These are phyloP conservation scores for Insectozyma bohioensis DNA, from an alignment of 1,139 yeast genomes.

Conservation along the genomic window DNA sequence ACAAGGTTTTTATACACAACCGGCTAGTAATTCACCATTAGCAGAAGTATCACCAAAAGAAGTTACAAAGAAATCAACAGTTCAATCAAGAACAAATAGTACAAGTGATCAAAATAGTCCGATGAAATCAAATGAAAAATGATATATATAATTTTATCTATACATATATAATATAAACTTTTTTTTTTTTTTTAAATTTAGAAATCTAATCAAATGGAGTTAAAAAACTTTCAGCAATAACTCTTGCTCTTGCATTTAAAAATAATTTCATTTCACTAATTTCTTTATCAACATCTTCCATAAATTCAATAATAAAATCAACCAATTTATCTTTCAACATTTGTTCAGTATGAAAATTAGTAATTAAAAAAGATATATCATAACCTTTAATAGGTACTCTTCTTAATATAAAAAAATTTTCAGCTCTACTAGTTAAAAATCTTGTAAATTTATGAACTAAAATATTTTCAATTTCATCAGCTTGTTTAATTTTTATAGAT, in stretches of 20 bases:
- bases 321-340: constrained; percentile 95
- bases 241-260: constrained; percentile 96
- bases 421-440: constrained; percentile 93
- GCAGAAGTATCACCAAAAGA: constrained; percentile 8
- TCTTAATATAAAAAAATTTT: constrained; percentile 86
- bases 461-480: constrained; percentile 94
- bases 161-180: constrained; percentile 5
- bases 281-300: constrained; percentile 99
- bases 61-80: neutral
- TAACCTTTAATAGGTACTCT: constrained; percentile 89
- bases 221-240: constrained; percentile 92
- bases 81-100: too few species aligned
- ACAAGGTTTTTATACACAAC: constrained; percentile 19
- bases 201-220: constrained; percentile 70
- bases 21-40: constrained; percentile 9
- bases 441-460: constrained; percentile 92
- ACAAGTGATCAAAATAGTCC: constrained; percentile 1
- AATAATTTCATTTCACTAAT: constrained; percentile 97
- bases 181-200: constrained; percentile 1
- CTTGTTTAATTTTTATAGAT: constrained; percentile 90
- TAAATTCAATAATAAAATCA: constrained; percentile 94
- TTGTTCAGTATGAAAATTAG: constrained; percentile 92
- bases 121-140: neutral
- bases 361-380: constrained; percentile 88
- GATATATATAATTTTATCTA: constrained; percentile 4